These are phyloP conservation scores for Coix lacrymajobi DNA, from an alignment of 176 grass and related monocot genomes.

Conservation along the genomic window DNA sequence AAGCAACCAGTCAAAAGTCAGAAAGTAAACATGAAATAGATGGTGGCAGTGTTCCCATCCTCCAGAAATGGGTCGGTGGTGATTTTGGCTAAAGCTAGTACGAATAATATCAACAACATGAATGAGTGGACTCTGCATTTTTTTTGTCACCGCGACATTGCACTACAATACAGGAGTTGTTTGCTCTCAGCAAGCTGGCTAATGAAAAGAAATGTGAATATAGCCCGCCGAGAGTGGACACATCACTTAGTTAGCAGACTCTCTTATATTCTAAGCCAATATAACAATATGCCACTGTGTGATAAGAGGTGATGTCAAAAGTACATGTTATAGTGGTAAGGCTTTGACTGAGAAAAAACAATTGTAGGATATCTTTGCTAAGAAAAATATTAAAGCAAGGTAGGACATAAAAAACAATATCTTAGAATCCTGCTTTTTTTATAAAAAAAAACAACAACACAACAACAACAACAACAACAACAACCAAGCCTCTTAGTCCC, in stretches of 20 bases:
- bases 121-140: neutral
- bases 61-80: too few relatives aligned
- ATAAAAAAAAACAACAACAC: neutral
- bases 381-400: neutral
- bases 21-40: slow-evolving; percentile 6
- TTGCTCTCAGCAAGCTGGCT: neutral
- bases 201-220: neutral
- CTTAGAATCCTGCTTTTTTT: slow-evolving; percentile 4
- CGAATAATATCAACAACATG: neutral
- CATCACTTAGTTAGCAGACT: slow-evolving; percentile 13
- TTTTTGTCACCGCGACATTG: neutral
- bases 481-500: too few relatives aligned
- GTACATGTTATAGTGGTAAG: neutral
- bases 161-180: neutral
- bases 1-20: neutral
- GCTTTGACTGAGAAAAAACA: neutral
- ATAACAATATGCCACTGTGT: slow-evolving; percentile 4
- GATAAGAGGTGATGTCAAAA: slow-evolving; percentile 19
- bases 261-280: slow-evolving; percentile 33
- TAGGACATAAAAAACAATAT: neutral
- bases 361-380: neutral
- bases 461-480: too few relatives aligned
- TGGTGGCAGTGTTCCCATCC: neutral
- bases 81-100: too few relatives aligned
- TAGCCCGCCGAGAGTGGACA: neutral